phyloP scores from a whole-genome alignment of 2,329 filamentous ascomycete species.

The Alternaria incomplexa region DNA sequence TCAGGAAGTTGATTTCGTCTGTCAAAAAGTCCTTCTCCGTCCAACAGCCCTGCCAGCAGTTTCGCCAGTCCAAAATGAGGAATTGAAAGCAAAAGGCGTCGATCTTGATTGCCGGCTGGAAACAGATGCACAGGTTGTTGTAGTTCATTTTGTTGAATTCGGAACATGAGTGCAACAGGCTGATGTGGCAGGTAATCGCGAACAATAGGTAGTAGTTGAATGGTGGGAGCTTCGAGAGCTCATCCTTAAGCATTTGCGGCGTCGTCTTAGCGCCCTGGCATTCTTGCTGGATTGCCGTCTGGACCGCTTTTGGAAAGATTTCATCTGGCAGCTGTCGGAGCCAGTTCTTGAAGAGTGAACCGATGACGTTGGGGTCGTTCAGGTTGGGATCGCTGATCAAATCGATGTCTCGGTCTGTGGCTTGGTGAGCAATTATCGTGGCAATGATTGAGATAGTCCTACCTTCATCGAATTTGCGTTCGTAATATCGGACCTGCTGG shows the following conservation, averaged over 20 bases:
- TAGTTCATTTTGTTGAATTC: conserved; percentile 99
- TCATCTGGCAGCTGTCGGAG: conserved; percentile 93
- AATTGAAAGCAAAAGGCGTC: conserved; percentile 96
- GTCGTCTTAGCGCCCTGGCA: conserved; percentile 80
- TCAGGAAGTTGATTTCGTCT: conserved; percentile 42
- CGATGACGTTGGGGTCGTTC: conserved; percentile 96
- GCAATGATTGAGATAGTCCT: conserved; percentile 27
- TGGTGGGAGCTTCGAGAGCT: conserved; percentile 90
- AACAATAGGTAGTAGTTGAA: conserved; percentile 99
- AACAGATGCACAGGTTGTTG: conserved; percentile 93
- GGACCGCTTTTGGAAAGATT: conserved; percentile 83
- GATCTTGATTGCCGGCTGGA: conserved; percentile 96
- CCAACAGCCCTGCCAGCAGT: conserved; percentile 96
- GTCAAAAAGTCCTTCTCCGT: conserved; percentile 75
- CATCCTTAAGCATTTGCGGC: conserved; percentile 85
- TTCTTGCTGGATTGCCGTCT: conserved; percentile 79
- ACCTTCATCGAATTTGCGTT: conserved; percentile 88
- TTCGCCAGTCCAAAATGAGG: conserved; percentile 91
- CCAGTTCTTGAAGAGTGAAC: conserved; percentile 96
- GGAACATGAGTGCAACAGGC: conserved; percentile 85
- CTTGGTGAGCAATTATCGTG: conserved; percentile 12
- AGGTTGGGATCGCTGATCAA: conserved; percentile 85
- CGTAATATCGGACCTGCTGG: conserved; percentile 91
- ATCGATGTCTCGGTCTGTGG: conserved; percentile 81
- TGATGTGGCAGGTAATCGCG: conserved; percentile 95